Conservation (phyloP, 2,329 filamentous ascomycete genomes). For the Ophiostoma ips region DNA sequence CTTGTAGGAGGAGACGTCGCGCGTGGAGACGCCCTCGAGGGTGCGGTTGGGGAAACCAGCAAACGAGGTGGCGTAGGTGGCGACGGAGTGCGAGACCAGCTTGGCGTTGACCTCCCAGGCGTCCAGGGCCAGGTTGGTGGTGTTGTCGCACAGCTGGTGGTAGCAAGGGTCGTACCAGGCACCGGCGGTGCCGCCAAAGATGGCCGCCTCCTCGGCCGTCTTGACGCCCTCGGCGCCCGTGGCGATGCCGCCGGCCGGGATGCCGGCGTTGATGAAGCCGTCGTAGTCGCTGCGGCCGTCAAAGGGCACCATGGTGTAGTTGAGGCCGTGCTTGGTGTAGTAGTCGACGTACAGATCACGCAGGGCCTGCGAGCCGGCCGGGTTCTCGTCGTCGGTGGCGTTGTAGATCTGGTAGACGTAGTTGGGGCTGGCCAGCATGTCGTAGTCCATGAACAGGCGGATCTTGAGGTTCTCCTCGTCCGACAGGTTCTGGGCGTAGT, state of each 20-base stretch:
- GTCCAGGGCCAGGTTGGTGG: slow-evolving; percentile 42
- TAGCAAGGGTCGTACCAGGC: slow-evolving; percentile 46
- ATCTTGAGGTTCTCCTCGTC: slow-evolving; percentile 47
- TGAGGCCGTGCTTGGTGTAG: slow-evolving; percentile 47
- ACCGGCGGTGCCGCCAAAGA: slow-evolving; percentile 60
- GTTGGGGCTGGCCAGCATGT: slow-evolving; percentile 55
- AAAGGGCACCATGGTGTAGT: slow-evolving; percentile 59
- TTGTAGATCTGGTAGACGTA: slow-evolving; percentile 57
- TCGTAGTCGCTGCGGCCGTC: slow-evolving; percentile 71
- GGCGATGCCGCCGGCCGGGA: slow-evolving; percentile 62
- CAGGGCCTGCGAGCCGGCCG: slow-evolving; percentile 55
- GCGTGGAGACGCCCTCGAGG: slow-evolving; percentile 16
- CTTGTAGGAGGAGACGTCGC: slow-evolving; percentile 19
- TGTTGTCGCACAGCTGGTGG: slow-evolving; percentile 47
- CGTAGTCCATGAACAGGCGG: slow-evolving; percentile 55
- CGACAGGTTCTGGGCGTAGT: slow-evolving; percentile 42
- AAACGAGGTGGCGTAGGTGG: slow-evolving; percentile 52
- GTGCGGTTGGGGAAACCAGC: slow-evolving; percentile 47
- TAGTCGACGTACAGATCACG: slow-evolving; percentile 54
- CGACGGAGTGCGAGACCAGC: slow-evolving; percentile 60
- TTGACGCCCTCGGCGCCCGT: slow-evolving; percentile 68
- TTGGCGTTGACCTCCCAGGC: slow-evolving; percentile 49
- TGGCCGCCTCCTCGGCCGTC: slow-evolving; percentile 47
- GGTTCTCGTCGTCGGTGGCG: slow-evolving; percentile 56
- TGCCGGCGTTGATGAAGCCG: slow-evolving; percentile 58